phyloP scores from a whole-genome alignment of 768 basidiomycete species.

The Sarcodon aspratus region DNA sequence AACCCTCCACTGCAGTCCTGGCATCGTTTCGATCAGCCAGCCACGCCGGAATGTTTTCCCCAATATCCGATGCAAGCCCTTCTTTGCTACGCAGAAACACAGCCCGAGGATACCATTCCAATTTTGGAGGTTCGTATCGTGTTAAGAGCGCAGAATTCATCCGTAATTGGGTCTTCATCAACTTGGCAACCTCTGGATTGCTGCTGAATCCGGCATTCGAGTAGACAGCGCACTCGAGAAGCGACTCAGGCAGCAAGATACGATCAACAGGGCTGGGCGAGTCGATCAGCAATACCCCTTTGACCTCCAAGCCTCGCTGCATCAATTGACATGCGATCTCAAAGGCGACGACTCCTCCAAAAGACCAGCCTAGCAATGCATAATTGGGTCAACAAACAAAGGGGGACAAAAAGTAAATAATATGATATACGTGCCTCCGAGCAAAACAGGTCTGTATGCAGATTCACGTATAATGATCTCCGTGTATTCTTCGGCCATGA shows the following conservation, averaged over 20 bases:
- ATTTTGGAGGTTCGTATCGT: not conserved
- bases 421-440: slow-evolving; percentile 41
- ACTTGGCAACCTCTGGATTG: slow-evolving; percentile 18
- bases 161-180: slow-evolving; percentile 37
- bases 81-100: slow-evolving; percentile 44
- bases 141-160: slow-evolving; percentile 19
- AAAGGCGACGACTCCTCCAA: slow-evolving; percentile 64
- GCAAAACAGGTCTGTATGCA: slow-evolving; percentile 28
- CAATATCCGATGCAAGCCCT: slow-evolving; percentile 24
- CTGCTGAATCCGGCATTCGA: slow-evolving; percentile 17
- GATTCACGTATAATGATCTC: slow-evolving; percentile 2
- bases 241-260: slow-evolving; percentile 35
- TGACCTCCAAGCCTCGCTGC: slow-evolving; percentile 29
- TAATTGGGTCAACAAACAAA: slow-evolving; percentile 16
- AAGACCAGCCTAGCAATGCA: slow-evolving; percentile 53
- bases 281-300: slow-evolving; percentile 58
- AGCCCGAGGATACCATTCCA: slow-evolving; percentile 21
- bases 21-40: slow-evolving; percentile 33
- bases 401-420: not conserved
- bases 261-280: slow-evolving; percentile 46
- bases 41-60: slow-evolving; percentile 35
- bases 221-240: slow-evolving; percentile 36
- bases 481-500: slow-evolving; percentile 46
- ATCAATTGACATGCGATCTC: slow-evolving; percentile 46
- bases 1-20: slow-evolving; percentile 23